Evolutionary conservation across 768 basidiomycete species (phyloP), one percentile per base, ranked within the genome.

Genomic region (Pleurotus platypus): DNA sequence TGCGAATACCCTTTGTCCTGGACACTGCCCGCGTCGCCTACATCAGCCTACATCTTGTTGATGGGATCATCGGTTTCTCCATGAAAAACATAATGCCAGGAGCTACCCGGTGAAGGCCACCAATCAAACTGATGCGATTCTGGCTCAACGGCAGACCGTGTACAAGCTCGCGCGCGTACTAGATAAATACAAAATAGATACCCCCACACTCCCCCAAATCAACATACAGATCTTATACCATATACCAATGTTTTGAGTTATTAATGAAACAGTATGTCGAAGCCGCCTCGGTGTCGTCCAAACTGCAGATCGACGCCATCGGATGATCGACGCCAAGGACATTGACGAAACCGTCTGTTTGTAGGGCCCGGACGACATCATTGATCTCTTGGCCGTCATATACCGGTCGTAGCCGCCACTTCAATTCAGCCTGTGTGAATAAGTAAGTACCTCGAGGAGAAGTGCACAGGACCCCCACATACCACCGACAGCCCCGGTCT

Each of bases 381-480:
- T 76, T 70, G 22, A 89, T 72, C 65, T 92, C 91, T 60, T 87
- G 87, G 56, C 85, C 77, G 65, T 93, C 90, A 61, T 91, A 92
- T 18, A 87, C 82, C 13, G 80, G 73, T 60, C 84, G 76, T 57
- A 93, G 72, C 47, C 88, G 76, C 87, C 87, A 90, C 51, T 82
- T 77, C 55, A 92, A 71, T 65, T 92, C 88, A 11, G 74, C 73
- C 90, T 92, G 59, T 26, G 24, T 26, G 24, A 46, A 51, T 26
- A 30, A 45, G 26, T 12, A 24, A 56, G 35, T 59, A 35, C 20
- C 46, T 58, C 9, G 27, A 49, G 16, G 59, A 56, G 46, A 37
- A 37, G 51, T 45, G 38, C 16, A 55, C 20, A 12, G 13, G 16
- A 35, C 30, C 67, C 81, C 61, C 62, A 88, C 30, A 11, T 35